A percentile compares a stretch with the other conserved stretches of the same genome.
These are phyloP conservation scores for Geotrichum klebahnii DNA, from an alignment of 1,139 yeast species.

Conservation along the genomic window DNA sequence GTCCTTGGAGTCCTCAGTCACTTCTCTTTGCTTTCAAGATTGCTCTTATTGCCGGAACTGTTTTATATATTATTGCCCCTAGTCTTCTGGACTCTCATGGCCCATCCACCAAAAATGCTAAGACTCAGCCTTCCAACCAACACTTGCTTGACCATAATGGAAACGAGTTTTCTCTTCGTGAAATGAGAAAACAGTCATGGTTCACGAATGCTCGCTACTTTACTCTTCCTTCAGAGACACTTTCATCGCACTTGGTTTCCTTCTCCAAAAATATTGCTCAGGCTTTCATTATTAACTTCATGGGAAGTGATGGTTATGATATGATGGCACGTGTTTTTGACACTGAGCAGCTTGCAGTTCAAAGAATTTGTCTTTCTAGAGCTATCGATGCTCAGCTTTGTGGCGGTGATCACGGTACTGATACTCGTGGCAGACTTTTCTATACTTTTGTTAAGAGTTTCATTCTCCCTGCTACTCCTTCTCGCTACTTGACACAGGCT, in stretches of 20 bases:
- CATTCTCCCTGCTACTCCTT: constrained; percentile 31
- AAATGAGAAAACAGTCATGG: constrained; percentile 31
- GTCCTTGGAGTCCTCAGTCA: constrained; percentile 21
- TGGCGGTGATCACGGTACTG: constrained; percentile 38
- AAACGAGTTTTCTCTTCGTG: constrained; percentile 14
- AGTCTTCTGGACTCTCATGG: constrained; percentile 6
- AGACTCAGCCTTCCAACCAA: background rate
- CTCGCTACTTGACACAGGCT: constrained; percentile 35
- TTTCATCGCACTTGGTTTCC: constrained; percentile 21
- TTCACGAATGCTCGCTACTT: constrained; percentile 30
- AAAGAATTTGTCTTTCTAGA: constrained; percentile 26
- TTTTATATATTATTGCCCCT: constrained; percentile 32
- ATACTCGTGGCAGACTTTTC: constrained; percentile 29
- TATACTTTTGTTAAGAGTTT: constrained; percentile 34
- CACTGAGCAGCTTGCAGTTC: constrained; percentile 12
- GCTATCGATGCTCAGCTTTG: constrained; percentile 42
- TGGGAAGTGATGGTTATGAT: constrained; percentile 27
- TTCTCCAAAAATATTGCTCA: constrained; percentile 20
- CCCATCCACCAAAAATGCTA: no score
- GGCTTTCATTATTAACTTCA: constrained; percentile 21
- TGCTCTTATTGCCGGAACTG: constrained; percentile 34
- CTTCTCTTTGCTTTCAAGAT: constrained; percentile 29
- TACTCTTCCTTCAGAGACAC: constrained; percentile 23
- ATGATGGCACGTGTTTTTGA: constrained; percentile 16
- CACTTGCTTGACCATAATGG: background rate